These are phyloP conservation scores for Castanea sativa DNA, from an alignment of 306 rosid species.

Conservation along the genomic window DNA sequence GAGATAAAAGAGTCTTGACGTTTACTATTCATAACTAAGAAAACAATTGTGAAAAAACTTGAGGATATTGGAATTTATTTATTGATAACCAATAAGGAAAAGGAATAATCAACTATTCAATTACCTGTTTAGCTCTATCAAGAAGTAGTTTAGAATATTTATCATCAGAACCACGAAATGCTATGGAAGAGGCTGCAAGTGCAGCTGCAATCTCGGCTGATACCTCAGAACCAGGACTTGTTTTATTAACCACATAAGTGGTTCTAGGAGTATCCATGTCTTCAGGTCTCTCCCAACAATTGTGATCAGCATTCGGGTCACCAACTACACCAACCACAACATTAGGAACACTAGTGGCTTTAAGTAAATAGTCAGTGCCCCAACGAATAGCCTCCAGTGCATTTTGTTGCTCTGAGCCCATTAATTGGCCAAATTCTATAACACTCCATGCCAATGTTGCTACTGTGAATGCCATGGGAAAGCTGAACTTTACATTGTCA, in stretches of 20 bases:
- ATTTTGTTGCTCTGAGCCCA: conserved; percentile 31
- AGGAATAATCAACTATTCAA: not conserved
- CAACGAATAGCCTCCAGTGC: conserved; percentile 45
- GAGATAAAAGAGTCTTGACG: no score
- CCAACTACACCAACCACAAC: conserved; percentile 47
- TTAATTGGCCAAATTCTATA: conserved; percentile 39
- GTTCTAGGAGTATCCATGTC: conserved; percentile 60
- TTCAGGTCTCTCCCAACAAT: conserved; percentile 66
- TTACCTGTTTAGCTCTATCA: conserved; percentile 21
- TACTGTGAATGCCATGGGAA: conserved; percentile 59
- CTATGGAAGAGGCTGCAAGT: conserved; percentile 53
- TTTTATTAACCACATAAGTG: conserved; percentile 21
- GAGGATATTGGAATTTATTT: no score
- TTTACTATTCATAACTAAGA: no score
- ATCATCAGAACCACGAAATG: not conserved
- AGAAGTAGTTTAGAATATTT: conserved; percentile 27
- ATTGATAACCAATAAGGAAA: not conserved
- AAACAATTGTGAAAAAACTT: no score
- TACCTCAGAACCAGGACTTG: conserved; percentile 48
- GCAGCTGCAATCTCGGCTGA: conserved; percentile 47
- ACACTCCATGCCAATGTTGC: conserved; percentile 60
- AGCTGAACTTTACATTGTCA: conserved; percentile 59
- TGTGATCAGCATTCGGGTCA: conserved; percentile 44
- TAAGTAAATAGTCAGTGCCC: conserved; percentile 46
- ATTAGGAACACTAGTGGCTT: conserved; percentile 37